A percentile compares a stretch with the other conserved stretches of the same genome.
Conservation (phyloP, 2,329 filamentous ascomycete species). For the Epicoccum nigrum region DNA sequence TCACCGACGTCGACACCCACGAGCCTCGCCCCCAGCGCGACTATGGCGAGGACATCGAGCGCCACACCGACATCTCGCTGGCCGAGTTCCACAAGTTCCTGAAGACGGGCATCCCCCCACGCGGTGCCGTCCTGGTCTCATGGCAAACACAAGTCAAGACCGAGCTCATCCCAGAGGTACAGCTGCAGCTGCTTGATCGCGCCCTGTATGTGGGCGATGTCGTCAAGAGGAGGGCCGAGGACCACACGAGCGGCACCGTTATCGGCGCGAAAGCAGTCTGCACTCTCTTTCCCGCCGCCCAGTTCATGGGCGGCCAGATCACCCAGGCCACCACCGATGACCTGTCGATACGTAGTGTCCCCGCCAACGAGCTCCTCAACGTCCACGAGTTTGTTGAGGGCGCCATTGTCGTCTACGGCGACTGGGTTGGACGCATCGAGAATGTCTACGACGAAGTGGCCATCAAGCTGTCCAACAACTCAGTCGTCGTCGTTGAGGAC, state of each 20-base stretch:
- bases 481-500: slow-evolving; percentile 59
- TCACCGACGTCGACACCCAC: slow-evolving; percentile 54
- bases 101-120: slow-evolving; percentile 56
- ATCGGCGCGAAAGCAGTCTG: slow-evolving; percentile 56
- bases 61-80: slow-evolving; percentile 40
- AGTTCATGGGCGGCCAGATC: slow-evolving; percentile 33
- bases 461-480: slow-evolving; percentile 59
- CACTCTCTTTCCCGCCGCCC: slow-evolving; percentile 48
- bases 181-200: slow-evolving; percentile 61
- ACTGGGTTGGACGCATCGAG: slow-evolving; percentile 63
- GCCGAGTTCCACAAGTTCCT: slow-evolving; percentile 49
- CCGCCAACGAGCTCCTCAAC: slow-evolving; percentile 53
- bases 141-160: slow-evolving; percentile 53
- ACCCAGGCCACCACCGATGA: slow-evolving; percentile 36
- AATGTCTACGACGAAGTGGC: slow-evolving; percentile 57
- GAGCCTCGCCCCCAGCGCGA: slow-evolving; percentile 51
- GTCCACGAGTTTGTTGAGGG: slow-evolving; percentile 56
- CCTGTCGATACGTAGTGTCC: slow-evolving; percentile 49
- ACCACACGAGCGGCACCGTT: slow-evolving; percentile 61
- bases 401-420: slow-evolving; percentile 60
- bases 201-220: slow-evolving; percentile 60
- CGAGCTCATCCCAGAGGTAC: slow-evolving; percentile 50
- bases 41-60: slow-evolving; percentile 46
- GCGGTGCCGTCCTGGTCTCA: slow-evolving; percentile 58
- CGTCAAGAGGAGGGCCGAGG: slow-evolving; percentile 57